A percentile compares a stretch with the other conserved stretches of the same genome.
phyloP scores from a whole-genome alignment of 2,329 filamentous ascomycete species.

The Ophiostoma populinum region DNA sequence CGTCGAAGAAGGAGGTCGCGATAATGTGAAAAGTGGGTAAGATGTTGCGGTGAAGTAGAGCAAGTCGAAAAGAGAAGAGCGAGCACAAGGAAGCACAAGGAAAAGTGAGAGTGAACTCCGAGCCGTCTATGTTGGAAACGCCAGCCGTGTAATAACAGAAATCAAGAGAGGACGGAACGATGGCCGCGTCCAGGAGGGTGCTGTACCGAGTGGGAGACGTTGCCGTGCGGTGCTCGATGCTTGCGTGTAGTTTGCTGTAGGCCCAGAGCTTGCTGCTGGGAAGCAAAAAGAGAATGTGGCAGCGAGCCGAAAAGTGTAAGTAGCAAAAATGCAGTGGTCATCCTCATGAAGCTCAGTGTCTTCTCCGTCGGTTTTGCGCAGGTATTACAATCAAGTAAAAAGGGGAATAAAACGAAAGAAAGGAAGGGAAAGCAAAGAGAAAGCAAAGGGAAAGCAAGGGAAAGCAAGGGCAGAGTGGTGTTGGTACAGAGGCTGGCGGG shows the following conservation, averaged over 20 bases:
- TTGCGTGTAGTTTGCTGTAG: conserved; percentile 3
- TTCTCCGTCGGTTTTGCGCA: conserved; percentile 10
- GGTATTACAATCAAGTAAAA: conserved; percentile 18
- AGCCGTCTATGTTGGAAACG: conserved; percentile 9
- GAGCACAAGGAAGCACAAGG: background rate
- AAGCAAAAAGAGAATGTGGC: conserved; percentile 13
- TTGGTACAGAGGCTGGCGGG: conserved; percentile 5
- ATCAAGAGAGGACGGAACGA: no score
- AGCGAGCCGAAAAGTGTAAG: conserved; percentile 15
- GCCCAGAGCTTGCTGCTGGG: conserved; percentile 13
- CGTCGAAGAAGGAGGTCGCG: background rate
- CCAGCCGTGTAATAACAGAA: no score
- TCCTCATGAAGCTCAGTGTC: conserved; percentile 5
- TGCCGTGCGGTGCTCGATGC: no score
- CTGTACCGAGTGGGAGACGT: no score
- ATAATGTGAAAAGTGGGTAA: conserved; percentile 4
- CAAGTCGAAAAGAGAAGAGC: background rate
- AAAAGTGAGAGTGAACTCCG: conserved; percentile 2
- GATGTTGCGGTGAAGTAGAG: background rate
- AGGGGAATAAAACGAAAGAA: conserved; percentile 4
- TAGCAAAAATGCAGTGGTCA: conserved; percentile 12
- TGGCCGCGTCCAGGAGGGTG: no score
- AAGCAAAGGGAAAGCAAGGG: conserved; percentile 2
- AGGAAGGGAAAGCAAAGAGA: conserved; percentile 4
- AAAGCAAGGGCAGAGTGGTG: background rate